A percentile compares a stretch with the other conserved stretches of the same genome.
These are phyloP conservation scores for Leishmania mexicana DNA, from an alignment of 208 protist species.

Conservation along the genomic window DNA sequence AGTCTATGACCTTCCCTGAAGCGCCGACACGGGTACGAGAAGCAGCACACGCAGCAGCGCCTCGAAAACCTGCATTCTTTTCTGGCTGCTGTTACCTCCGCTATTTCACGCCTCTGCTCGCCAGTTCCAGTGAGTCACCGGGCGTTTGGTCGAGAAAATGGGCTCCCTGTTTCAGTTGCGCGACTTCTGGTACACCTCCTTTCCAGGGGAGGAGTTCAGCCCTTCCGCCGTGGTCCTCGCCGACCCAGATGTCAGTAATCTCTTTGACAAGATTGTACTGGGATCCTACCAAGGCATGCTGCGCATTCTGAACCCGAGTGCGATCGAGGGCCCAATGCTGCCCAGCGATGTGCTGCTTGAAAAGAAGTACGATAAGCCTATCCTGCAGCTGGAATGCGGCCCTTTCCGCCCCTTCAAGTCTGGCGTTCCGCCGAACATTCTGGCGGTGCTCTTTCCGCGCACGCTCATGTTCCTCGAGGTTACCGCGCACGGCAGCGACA, in stretches of 20 bases:
- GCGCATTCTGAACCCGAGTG: constrained; percentile 73
- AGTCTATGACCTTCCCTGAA: background rate
- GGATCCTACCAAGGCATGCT: constrained; percentile 89
- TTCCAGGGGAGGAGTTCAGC: constrained; percentile 81
- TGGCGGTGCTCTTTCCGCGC: constrained; percentile 85
- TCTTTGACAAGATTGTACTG: constrained; percentile 64
- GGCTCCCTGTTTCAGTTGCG: constrained; percentile 92
- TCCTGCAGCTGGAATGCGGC: constrained; percentile 86
- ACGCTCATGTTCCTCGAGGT: constrained; percentile 60
- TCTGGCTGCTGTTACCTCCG: background rate
- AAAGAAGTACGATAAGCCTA: constrained; percentile 82
- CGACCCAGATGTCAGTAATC: constrained; percentile 74
- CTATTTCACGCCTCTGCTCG: background rate
- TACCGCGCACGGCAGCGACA: constrained; percentile 6
- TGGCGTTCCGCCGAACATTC: constrained; percentile 43
- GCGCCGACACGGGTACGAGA: background rate
- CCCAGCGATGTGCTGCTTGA: constrained; percentile 84
- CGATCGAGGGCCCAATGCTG: constrained; percentile 49
- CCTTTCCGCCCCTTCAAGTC: constrained; percentile 56
- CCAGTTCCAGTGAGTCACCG: background rate
- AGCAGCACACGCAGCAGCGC: background rate
- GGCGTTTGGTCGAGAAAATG: constrained; percentile 39
- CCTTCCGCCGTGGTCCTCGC: constrained; percentile 57
- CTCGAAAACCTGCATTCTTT: background rate
- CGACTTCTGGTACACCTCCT: constrained; percentile 90